Base-by-base conservation (phyloP, 208 protist species). In the Crithidia acanthocephali region DNA sequence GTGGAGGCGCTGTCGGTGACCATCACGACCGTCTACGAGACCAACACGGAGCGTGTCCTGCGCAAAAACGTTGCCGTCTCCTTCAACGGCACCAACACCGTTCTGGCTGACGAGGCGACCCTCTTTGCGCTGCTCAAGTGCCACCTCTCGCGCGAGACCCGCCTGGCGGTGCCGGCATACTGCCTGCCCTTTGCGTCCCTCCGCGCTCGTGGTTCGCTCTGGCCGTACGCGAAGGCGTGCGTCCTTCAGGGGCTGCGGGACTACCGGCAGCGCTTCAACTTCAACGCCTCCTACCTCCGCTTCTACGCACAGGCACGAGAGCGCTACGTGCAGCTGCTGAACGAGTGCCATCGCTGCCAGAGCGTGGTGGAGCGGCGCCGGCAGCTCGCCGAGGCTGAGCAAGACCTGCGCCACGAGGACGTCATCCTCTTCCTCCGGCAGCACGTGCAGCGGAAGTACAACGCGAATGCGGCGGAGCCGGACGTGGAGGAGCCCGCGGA, bases 331-430 rank as follows among this genome's bases (percentile, higher is more conserved):
- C 67, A 71, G 37, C 79, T 95, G 1, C 72, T 95, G 22, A 80
- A 93, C 63, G 76, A 81, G 30, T 91, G 86, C 61, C 86, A 93
- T 72, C 78, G 81, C 35, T 53, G 61, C 15, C 60, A 83, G 35
- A 72, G 71, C 58, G 63, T 95, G 18, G 68, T 64, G n/a, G 74
- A 80, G 47, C 76, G 74, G 16, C 69, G 65, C 2, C 78, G 85
- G 1, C 72, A 82, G 47, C 70, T 95, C 0, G 88, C 84, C 18
- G 91, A 91, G 44, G 70, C 76, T 0, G 91, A 95, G 72, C 72
- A 85, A 32, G 86, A 93, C 55, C 64, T 95, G 48, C 81, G 78
- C 25, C 91, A 91, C 76, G 62, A 74, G 45, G 91, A 95, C 65
- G 91, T 95, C 13, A 84, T 95, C 30, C 57, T 79, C 7, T 90